Evolutionary conservation across 805 yeast species (phyloP), one percentile per base, ranked within the genome.

Genomic region (Lachancea thermotolerans): DNA sequence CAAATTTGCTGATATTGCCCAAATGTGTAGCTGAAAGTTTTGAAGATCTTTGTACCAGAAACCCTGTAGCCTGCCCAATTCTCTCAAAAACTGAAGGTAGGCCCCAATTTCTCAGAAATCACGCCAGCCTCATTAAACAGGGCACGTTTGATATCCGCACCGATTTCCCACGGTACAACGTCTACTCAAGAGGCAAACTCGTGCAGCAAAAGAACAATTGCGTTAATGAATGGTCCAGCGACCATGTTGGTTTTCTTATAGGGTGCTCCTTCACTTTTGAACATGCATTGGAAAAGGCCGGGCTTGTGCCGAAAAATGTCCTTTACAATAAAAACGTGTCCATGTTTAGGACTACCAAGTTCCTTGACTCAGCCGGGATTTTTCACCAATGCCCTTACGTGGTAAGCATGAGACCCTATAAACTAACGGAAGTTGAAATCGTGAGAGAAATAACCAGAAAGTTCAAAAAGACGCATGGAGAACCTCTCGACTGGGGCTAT

Each of bases 231-330:
- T 70, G 73, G 73, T 48, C 55, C 1, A 49, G 50, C 2, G 57
- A 55, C 18, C 62, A 69, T 46, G 66, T 69, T n/a, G 74, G 71
- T 7, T 70, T 70, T 42, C 46, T 70, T 12, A 64, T 70, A 27
- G 74, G 74, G 12, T 70, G 74, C 47, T 69, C 73, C 1, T 68
- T 54, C 44, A 67, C 72, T 2, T 70, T 70, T 49, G 74, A 70
- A 46, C 47, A 52, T 17, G 71, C 66, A 2, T 54, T 70, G 21
- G 44, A 46, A 14, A 45, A 48, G 21, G 59, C 58, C 10, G 69
- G 70, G 1, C 51, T 68, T 4, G 43, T 58, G 2, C 65, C 70
- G 1, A 57, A 58, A 38, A 60, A 68, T 38, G 39, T 48, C 10
- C 18, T 39, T 7, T 37, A 35, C n/a, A 47, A 48, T 12, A 49